Base-by-base conservation (phyloP, 1,139 yeast genomes). In the Geotrichum australiense region DNA sequence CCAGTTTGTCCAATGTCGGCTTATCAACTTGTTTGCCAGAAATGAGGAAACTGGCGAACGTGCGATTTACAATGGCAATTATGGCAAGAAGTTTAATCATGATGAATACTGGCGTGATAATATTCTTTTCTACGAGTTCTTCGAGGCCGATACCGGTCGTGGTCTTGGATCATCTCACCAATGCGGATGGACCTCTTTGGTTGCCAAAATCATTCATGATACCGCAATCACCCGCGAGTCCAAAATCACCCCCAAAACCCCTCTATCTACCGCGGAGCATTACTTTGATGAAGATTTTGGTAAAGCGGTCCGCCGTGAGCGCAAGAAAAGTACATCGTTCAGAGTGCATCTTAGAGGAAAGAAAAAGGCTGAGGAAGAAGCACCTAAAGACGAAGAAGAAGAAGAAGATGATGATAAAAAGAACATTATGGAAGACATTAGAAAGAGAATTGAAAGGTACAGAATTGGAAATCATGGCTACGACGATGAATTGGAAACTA, bases 161-260 rank as follows among this genome's bases (percentile, higher is more conserved):
- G 97, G 97, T 4, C 68, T 89, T 46, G 97, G 97, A 28, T 91
- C 96, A 1, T 80, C 91, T 37, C 96, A 91, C 67, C 97, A 89
- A 65, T 81, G 89, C 68, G 97, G 97, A 14, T 89, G 97, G 97
- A 89, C 97, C 1, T 89, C 95, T 0, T 72, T 89, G 37, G 91
- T 87, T 43, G 95, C 96, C 39, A 84, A 91, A 63, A 77, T 93
- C 76, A 86, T 89, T 57, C 94, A 85, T 58, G 97, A 89, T 61
- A 84, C 84, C 39, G 96, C 96, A 45, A 72, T 78, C 36, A 74
- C 86, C 0, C 41, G 56, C 34, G 43, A 51, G 18, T 41, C 53
- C 39, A 54, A 61, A 15, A 48, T 48, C 32, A 52, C 64, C 2
- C 62, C 64, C 26, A 56, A 57, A 28, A 59, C 63, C 27, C 64